phyloP scores from a whole-genome alignment of 257 asterid genomes.

The Capsicum pubescens region DNA sequence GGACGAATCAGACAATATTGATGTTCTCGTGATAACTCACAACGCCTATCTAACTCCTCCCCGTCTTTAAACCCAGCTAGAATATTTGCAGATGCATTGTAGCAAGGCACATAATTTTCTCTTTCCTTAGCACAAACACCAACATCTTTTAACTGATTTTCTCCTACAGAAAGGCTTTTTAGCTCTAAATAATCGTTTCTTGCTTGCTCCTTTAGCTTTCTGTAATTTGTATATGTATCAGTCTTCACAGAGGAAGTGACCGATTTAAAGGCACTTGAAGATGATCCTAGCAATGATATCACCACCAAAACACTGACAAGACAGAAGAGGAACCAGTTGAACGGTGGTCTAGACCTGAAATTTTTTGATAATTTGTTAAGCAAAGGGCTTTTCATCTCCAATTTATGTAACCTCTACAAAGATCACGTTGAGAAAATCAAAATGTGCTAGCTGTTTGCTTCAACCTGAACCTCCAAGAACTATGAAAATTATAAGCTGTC shows the following conservation, averaged over 20 bases:
- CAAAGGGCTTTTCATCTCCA: conserved; percentile 96
- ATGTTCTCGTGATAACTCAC: conserved; percentile 66
- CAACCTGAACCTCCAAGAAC: conserved; percentile 49
- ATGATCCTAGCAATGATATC: conserved; percentile 72
- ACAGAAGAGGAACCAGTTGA: conserved; percentile 75
- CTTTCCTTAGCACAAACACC: conserved; percentile 84
- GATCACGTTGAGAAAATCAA: conserved; percentile 31
- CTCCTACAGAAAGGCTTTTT: conserved; percentile 50
- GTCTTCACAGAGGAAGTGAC: conserved; percentile 52
- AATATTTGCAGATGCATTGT: conserved; percentile 80
- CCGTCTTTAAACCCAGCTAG: conserved; percentile 77
- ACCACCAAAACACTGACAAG: conserved; percentile 63
- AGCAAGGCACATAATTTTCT: conserved; percentile 91
- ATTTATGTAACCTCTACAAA: conserved; percentile 40
- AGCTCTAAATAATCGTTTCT: conserved; percentile 72
- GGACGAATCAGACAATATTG: conserved; percentile 88
- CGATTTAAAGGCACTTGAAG: conserved; percentile 59
- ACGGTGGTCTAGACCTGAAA: conserved; percentile 73
- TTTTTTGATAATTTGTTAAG: conserved; percentile 53
- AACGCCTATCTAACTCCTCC: conserved; percentile 91
- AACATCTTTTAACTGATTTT: conserved; percentile 57
- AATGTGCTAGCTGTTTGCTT: conserved; percentile 44
- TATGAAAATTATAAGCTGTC: conserved; percentile 45
- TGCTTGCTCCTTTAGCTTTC: conserved; percentile 78
- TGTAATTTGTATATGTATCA: conserved; percentile 60